Evolutionary conservation across 257 asterid genomes (phyloP).

Genomic region (Nicotiana otophora): DNA sequence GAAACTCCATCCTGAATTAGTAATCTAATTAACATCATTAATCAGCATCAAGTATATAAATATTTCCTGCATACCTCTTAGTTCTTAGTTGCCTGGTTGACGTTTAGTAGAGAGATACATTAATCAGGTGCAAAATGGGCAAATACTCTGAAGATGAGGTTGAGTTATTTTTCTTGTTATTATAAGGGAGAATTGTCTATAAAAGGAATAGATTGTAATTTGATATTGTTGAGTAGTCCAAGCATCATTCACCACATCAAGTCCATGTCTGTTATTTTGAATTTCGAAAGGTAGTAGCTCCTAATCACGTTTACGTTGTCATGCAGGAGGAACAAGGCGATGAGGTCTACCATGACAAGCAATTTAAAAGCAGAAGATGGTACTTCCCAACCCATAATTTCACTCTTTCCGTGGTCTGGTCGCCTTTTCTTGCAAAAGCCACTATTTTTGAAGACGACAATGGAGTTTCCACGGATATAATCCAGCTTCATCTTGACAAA

Average conservation of each 20-base stretch:
- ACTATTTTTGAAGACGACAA: conserved; percentile 52
- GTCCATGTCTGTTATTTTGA: neutral
- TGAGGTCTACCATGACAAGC: conserved; percentile 63
- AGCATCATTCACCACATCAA: neutral
- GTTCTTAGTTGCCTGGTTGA: neutral
- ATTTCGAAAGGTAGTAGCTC: neutral
- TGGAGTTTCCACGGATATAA: conserved; percentile 51
- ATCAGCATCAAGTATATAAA: neutral
- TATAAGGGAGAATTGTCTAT: neutral
- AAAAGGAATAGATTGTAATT: neutral
- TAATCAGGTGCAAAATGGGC: neutral
- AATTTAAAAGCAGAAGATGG: conserved; percentile 60
- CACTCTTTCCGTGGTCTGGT: conserved; percentile 61
- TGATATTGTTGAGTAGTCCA: neutral
- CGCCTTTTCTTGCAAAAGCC: conserved; percentile 65
- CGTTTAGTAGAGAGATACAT: neutral
- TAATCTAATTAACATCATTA: neutral
- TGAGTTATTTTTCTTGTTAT: neutral
- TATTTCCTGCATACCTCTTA: neutral
- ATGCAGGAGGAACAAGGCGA: conserved; percentile 57
- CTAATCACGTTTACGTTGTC: neutral
- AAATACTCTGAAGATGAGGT: neutral
- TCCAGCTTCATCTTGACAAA: conserved; percentile 59
- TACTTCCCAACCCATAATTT: conserved; percentile 51
- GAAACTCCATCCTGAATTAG: neutral